A percentile compares a stretch with the other conserved stretches of the same genome.
Conservation (phyloP, 2,329 filamentous ascomycete species). For the Aspergillus ochraceus region DNA sequence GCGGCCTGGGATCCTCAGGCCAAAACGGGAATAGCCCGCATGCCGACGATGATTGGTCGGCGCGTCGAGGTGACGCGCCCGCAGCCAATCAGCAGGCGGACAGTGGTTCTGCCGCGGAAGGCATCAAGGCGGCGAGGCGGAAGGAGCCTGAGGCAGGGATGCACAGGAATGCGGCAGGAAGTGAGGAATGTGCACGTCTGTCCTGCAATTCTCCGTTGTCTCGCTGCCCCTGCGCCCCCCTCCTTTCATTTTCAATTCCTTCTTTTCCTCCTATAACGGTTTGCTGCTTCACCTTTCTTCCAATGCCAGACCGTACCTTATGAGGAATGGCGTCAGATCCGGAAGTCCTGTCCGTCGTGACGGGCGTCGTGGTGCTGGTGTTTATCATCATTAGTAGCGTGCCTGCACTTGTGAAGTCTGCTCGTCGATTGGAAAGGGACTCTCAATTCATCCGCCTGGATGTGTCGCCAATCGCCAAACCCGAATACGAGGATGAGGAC, state of each 20-base stretch:
- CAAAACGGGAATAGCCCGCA: background rate
- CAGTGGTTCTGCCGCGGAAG: background rate
- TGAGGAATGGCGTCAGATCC: conserved; percentile 24
- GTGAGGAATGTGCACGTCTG: background rate
- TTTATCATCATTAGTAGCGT: conserved; percentile 24
- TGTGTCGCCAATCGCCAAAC: conserved; percentile 24
- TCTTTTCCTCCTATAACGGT: background rate
- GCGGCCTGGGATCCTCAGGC: background rate
- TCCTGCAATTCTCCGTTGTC: too few relatives aligned
- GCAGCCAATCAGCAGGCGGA: background rate
- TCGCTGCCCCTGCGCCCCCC: too few relatives aligned
- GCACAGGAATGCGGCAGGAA: background rate
- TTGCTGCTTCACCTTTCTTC: background rate
- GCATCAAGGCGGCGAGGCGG: background rate
- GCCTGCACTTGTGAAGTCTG: conserved; percentile 26
- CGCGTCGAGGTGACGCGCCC: background rate
- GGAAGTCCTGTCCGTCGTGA: conserved; percentile 21
- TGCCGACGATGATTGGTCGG: background rate
- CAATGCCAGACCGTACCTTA: background rate
- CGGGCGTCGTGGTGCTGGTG: conserved; percentile 25
- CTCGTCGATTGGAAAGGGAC: conserved; percentile 16
- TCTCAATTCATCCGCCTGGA: conserved; percentile 14
- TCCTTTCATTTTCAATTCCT: too few relatives aligned
- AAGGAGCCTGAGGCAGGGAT: background rate
- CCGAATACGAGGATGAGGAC: conserved; percentile 68